These are phyloP conservation scores for Udeniomyces megalosporus DNA, from an alignment of 768 basidiomycete species.

Conservation along the genomic window DNA sequence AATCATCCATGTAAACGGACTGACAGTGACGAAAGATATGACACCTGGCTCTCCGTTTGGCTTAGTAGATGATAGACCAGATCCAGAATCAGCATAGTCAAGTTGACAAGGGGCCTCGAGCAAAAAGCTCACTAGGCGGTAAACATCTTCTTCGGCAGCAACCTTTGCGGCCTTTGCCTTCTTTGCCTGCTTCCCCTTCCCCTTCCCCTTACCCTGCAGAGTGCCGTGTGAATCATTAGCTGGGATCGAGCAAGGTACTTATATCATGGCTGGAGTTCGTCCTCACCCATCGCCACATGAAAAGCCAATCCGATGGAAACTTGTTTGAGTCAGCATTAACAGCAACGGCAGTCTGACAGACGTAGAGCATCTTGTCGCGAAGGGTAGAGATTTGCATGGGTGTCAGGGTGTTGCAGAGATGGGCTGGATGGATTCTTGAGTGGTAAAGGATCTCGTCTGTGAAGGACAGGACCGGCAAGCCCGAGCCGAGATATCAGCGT, in stretches of 20 bases:
- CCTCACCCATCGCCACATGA: slow-evolving; percentile 22
- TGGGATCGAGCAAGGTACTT: too few relatives aligned
- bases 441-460: slow-evolving; percentile 25
- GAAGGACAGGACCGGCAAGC: not conserved
- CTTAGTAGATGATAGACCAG: too few relatives aligned
- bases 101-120: not conserved
- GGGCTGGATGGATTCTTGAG: slow-evolving; percentile 19
- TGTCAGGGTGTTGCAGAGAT: slow-evolving; percentile 17
- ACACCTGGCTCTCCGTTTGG: not conserved
- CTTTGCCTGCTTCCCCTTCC: not conserved
- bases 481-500: too few relatives aligned
- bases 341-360: slow-evolving; percentile 18
- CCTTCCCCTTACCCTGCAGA: slow-evolving; percentile 14
- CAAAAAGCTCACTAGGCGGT: not conserved
- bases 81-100: not conserved
- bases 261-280: too few relatives aligned
- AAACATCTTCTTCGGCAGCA: too few relatives aligned
- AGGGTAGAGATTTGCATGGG: slow-evolving; percentile 11
- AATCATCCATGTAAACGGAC: not conserved
- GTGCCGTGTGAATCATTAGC: too few relatives aligned
- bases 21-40: slow-evolving; percentile 7
- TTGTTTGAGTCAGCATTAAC: slow-evolving; percentile 19
- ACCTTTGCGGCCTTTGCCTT: not conserved
- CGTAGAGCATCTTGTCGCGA: slow-evolving; percentile 17
- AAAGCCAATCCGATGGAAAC: slow-evolving; percentile 24